Evolutionary conservation across 805 yeast species (phyloP).

Genomic region (Candida ponderosae): DNA sequence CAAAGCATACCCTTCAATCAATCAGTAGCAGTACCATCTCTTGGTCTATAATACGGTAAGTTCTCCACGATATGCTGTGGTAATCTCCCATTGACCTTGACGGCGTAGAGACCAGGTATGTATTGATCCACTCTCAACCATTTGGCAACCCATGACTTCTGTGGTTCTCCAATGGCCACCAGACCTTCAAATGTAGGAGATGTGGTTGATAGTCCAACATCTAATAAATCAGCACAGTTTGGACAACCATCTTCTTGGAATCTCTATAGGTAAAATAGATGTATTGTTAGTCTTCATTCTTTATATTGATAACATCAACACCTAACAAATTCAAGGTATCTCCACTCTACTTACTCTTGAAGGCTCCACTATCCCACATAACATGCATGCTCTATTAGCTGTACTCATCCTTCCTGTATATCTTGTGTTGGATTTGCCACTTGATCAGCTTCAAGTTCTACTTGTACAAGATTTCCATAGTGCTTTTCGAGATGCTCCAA

Average conservation of each 20-base stretch:
- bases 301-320: neutral
- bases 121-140: conserved; percentile 91
- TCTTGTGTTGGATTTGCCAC: too few relatives aligned
- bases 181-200: conserved; percentile 95
- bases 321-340: neutral
- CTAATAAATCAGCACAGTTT: conserved; percentile 86
- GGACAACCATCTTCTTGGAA: conserved; percentile 91
- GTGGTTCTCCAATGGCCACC: conserved; percentile 82
- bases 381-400: conserved; percentile 78
- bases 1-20: conserved; percentile 15
- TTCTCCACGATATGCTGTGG: conserved; percentile 80
- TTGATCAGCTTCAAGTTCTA: too few relatives aligned
- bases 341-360: conserved; percentile 38
- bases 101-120: conserved; percentile 88
- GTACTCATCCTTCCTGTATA: conserved; percentile 1
- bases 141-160: conserved; percentile 89
- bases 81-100: conserved; percentile 82
- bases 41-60: conserved; percentile 77
- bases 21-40: conserved; percentile 84
- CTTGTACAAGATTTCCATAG: too few relatives aligned
- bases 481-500: too few relatives aligned
- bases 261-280: conserved; percentile 22
- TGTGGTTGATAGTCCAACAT: conserved; percentile 80
- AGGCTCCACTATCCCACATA: conserved; percentile 89
- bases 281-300: neutral